Evolutionary conservation across 768 basidiomycete species (phyloP).

Genomic region (Clavulina sp.): DNA sequence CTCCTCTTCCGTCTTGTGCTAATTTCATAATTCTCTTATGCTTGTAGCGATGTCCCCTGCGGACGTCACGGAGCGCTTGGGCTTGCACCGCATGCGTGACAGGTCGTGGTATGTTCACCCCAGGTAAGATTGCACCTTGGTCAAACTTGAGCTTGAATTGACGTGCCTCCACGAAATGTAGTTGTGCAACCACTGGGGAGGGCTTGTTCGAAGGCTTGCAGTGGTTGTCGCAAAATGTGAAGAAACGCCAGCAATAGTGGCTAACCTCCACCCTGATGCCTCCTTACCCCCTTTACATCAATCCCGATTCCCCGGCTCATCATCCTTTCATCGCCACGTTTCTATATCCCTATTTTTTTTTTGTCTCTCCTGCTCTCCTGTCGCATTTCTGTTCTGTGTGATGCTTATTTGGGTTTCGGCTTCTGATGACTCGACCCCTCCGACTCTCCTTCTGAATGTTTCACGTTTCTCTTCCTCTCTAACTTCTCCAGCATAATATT

Average conservation of each 20-base stretch:
- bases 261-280: too few species aligned
- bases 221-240: conserved; percentile 48
- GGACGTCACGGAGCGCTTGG: conserved; percentile 31
- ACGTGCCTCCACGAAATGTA: conserved; percentile 5
- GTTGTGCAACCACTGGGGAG: conserved; percentile 29
- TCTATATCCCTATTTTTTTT: too few species aligned
- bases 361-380: too few species aligned
- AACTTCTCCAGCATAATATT: too few species aligned
- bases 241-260: conserved; percentile 50
- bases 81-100: conserved; percentile 29
- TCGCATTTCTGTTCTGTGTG: too few species aligned
- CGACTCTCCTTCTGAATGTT: too few species aligned
- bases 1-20: not conserved
- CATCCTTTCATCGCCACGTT: too few species aligned
- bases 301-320: too few species aligned
- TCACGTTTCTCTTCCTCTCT: too few species aligned
- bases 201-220: conserved; percentile 30
- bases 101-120: conserved; percentile 34
- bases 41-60: conserved; percentile 29
- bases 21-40: not conserved
- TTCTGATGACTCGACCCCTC: too few species aligned
- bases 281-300: too few species aligned
- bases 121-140: conserved; percentile 18
- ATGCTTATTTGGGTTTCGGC: too few species aligned
- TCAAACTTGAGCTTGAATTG: not conserved